These are phyloP conservation scores for Cytospora mali DNA, from an alignment of 2,329 filamentous ascomycete species.

Conservation along the genomic window DNA sequence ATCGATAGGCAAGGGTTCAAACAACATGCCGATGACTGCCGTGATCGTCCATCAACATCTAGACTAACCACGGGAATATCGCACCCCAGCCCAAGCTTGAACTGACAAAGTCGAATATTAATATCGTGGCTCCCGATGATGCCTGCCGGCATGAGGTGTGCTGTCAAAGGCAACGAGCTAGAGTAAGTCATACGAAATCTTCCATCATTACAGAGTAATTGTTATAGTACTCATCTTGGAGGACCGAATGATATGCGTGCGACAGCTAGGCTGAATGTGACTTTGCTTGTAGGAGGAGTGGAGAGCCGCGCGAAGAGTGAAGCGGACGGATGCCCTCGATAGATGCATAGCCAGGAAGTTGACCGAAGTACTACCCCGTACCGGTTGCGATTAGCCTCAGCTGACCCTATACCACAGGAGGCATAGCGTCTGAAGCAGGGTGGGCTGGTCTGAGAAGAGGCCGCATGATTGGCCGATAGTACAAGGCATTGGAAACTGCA, in stretches of 20 bases:
- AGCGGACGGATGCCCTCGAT: conserved; percentile 3
- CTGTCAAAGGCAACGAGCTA: neutral
- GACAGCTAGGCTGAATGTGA: neutral
- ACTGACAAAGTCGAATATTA: no score
- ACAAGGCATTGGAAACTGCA: conserved; percentile 23
- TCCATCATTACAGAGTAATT: neutral
- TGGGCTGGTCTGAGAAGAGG: conserved; percentile 13
- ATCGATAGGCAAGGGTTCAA: conserved; percentile 9
- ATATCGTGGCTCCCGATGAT: neutral
- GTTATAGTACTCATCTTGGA: neutral
- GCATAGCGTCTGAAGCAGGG: conserved; percentile 14
- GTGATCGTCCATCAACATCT: conserved; percentile 6
- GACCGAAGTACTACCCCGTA: conserved; percentile 18
- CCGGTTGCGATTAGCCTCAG: conserved; percentile 16
- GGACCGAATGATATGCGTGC: neutral
- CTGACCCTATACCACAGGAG: conserved; percentile 11
- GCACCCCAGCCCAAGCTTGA: neutral
- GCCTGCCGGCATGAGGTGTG: neutral
- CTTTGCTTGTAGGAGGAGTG: conserved; percentile 3
- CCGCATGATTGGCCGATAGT: conserved; percentile 11
- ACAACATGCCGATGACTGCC: conserved; percentile 16
- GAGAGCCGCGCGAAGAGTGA: neutral
- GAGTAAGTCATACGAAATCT: conserved; percentile 8
- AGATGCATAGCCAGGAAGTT: conserved; percentile 21
- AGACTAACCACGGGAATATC: neutral